Base-by-base conservation (phyloP, 2,329 filamentous ascomycete species). In the Epichloe glyceriae region DNA sequence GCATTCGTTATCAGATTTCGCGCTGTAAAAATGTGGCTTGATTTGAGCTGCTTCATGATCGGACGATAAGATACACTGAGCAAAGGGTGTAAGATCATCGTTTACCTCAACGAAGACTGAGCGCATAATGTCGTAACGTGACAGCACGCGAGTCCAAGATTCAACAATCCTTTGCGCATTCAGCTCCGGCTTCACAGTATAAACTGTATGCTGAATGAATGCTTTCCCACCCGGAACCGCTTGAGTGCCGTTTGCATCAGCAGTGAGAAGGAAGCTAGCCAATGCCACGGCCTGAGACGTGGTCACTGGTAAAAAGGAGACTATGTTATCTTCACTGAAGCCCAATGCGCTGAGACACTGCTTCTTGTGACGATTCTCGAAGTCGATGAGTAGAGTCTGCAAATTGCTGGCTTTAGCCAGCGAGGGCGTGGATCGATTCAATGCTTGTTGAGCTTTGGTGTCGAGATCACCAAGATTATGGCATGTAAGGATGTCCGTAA, bases 21-120 rank as follows among this genome's bases (percentile, higher is more conserved):
- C 37, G 33, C 49, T 34, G n/a, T 45, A 10, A 43, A 39, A 22
- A 8, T 40, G 20, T 2, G 37, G 30, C 20, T 20, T 8, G 10
- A 26, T 41, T 22, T 26, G 20, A 17, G 51, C 17, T 2, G 51
- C 44, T 40, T 54, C 54, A 3, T 57, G 54, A 3, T 53, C 48
- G 0, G 49, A 26, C 17, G 15, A 33, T 26, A 68, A 41, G 10
- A 67, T 58, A 20, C 63, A 64, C 50, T 65, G 65, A 1, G 63
- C 60, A 56, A 67, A 68, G 10, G 65, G 65, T 1, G 64, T 60
- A 46, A 67, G 54, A 20, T 60, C 52, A 49, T 67, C 63, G 51
- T 64, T 61, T 14, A 42, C 40, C 19, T 42, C 17, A 20, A 20
- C 40, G 14, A 42, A 42, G 5, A 26, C 40, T 20, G 40, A 20